Percentiles rank a stretch among this genome's conserved stretches.
phyloP scores from a whole-genome alignment of 1,139 yeast species.

The Zhuliangozyma blackwelliae region DNA sequence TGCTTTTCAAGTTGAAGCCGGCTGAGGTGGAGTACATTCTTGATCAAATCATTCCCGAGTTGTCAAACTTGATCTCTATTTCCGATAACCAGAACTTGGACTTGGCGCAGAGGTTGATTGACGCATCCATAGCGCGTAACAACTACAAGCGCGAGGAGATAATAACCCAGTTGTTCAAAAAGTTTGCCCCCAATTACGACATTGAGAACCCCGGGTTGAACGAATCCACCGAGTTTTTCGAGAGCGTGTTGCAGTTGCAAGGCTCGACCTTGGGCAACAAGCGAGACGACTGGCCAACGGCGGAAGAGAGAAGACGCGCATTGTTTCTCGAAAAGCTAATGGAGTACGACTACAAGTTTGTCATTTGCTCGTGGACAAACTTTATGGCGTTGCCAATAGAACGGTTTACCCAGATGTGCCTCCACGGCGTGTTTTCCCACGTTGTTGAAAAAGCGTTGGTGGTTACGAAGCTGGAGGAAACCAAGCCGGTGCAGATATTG shows the following conservation, averaged over 20 bases:
- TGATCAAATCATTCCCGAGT: constrained; percentile 65
- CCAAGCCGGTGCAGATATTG: constrained; percentile 48
- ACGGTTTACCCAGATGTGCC: constrained; percentile 65
- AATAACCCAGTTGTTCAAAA: constrained; percentile 53
- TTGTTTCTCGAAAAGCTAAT: constrained; percentile 68
- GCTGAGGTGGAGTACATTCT: constrained; percentile 60
- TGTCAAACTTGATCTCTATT: constrained; percentile 54
- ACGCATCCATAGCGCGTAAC: constrained; percentile 57
- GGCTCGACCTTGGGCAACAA: constrained; percentile 77
- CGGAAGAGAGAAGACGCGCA: constrained; percentile 81
- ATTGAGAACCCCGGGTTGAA: constrained; percentile 31
- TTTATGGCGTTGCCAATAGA: constrained; percentile 56
- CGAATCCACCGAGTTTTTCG: constrained; percentile 50
- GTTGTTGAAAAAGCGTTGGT: constrained; percentile 64
- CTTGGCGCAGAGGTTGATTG: constrained; percentile 63
- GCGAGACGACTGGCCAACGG: constrained; percentile 86
- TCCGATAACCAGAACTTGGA: constrained; percentile 57
- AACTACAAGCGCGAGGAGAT: constrained; percentile 66
- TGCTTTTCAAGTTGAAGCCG: constrained; percentile 57
- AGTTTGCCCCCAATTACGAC: constrained; percentile 51
- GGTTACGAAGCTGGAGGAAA: constrained; percentile 33
- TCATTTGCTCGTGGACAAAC: constrained; percentile 56
- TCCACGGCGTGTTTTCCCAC: constrained; percentile 86
- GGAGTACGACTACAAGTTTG: constrained; percentile 58
- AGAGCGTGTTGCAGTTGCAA: constrained; percentile 59